A percentile compares a stretch with the other conserved stretches of the same genome.
phyloP scores from a whole-genome alignment of 306 rosid genomes.

The Vigna trinervia region DNA sequence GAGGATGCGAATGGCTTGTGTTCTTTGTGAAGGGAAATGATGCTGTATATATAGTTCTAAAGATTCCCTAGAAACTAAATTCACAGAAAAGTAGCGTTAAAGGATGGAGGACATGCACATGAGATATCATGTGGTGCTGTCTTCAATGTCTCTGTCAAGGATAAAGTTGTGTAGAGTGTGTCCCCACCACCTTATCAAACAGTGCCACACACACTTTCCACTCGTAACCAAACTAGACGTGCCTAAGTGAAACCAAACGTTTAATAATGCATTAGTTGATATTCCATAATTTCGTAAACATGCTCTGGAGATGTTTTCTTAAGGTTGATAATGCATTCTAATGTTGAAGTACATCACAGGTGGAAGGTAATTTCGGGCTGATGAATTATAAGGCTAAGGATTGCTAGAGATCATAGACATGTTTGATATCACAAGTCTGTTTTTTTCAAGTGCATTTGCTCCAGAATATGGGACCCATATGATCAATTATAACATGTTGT shows the following conservation, averaged over 20 bases:
- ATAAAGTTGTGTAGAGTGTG: not conserved
- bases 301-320: conserved; percentile 26
- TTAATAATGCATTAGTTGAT: not conserved
- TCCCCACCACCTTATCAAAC: conserved; percentile 23
- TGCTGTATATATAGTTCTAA: conserved; percentile 33
- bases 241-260: conserved; percentile 15
- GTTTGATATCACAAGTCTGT: not conserved
- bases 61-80: not conserved
- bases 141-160: not conserved
- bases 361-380: not conserved
- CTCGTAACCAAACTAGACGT: not conserved
- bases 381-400: conserved; percentile 1
- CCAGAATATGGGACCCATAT: not conserved
- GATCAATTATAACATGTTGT: not conserved
- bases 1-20: not conserved
- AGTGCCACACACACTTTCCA: not conserved
- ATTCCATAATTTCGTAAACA: conserved; percentile 33
- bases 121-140: conserved; percentile 49
- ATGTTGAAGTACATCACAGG: conserved; percentile 8
- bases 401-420: not conserved
- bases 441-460: not conserved
- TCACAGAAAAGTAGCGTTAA: not conserved
- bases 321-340: not conserved
- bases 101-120: conserved; percentile 26
- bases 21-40: conserved; percentile 12